phyloP scores from a whole-genome alignment of 176 grass and related monocot species.

The Aechmea fasciata region DNA sequence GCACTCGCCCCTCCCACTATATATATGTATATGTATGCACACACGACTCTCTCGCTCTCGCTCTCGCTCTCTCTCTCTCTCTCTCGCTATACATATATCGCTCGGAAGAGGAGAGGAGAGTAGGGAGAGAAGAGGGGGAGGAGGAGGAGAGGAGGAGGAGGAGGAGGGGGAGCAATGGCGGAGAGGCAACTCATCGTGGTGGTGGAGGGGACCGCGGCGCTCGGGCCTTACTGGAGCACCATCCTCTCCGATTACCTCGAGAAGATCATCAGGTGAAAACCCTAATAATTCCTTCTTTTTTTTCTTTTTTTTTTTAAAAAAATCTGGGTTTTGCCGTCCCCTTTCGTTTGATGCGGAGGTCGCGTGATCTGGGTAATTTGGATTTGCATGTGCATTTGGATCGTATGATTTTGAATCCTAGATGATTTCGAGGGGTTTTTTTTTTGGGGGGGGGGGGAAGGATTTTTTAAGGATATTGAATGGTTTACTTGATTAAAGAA shows the following conservation, averaged over 20 bases:
- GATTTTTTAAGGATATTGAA: no score
- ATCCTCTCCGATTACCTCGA: constrained; percentile 66
- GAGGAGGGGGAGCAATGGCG: constrained; percentile 10
- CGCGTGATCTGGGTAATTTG: no score
- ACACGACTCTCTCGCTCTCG: no score
- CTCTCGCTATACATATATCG: neutral
- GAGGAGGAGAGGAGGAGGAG: neutral
- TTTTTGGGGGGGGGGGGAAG: no score
- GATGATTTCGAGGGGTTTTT: neutral
- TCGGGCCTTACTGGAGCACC: constrained; percentile 62
- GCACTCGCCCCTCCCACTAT: no score
- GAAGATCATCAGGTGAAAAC: constrained; percentile 79
- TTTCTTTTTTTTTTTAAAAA: neutral
- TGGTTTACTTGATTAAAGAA: no score
- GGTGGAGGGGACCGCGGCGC: constrained; percentile 74
- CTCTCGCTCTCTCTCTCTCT: no score
- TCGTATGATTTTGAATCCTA: neutral
- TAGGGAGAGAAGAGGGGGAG: neutral
- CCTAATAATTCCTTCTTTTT: neutral
- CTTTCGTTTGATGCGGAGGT: neutral
- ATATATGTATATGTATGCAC: no score
- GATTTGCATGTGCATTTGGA: no score
- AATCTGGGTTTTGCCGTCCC: neutral
- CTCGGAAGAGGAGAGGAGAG: neutral
- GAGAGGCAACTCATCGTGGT: constrained; percentile 72